Evolutionary conservation across 2,329 filamentous ascomycete species (phyloP).

Genomic region (Dothidotthia symphoricarpi): DNA sequence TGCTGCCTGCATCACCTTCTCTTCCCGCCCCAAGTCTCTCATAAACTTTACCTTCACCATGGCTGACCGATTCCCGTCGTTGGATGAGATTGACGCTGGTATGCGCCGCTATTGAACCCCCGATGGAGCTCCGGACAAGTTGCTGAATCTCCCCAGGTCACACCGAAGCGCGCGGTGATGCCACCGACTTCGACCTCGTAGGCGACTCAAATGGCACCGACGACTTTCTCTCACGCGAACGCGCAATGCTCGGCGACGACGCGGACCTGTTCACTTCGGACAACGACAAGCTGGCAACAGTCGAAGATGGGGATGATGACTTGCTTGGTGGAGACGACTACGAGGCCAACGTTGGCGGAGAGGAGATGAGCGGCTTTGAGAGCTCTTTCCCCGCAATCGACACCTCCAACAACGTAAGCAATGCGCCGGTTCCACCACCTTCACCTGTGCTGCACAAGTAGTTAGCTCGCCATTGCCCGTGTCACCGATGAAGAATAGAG

Average conservation of each 20-base stretch:
- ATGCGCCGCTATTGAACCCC: conserved; percentile 26
- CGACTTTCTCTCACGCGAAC: conserved; percentile 90
- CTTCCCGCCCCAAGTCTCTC: not conserved
- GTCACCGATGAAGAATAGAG: too few relatives aligned
- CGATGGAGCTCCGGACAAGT: conserved; percentile 19
- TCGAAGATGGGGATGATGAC: conserved; percentile 66
- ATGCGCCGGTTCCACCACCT: conserved; percentile 4
- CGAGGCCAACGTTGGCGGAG: conserved; percentile 41
- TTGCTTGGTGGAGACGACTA: conserved; percentile 62
- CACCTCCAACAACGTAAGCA: conserved; percentile 66
- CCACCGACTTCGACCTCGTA: conserved; percentile 47
- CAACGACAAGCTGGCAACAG: conserved; percentile 65
- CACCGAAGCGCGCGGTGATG: conserved; percentile 60
- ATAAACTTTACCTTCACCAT: conserved; percentile 30
- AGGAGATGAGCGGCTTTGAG: conserved; percentile 68
- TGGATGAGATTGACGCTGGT: conserved; percentile 56
- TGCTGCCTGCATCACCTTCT: conserved; percentile 9
- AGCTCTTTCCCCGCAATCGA: conserved; percentile 86
- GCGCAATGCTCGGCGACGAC: conserved; percentile 86
- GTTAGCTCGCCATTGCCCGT: not conserved
- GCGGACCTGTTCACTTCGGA: conserved; percentile 83
- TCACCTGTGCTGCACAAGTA: not conserved
- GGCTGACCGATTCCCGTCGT: conserved; percentile 54
- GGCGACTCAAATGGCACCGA: conserved; percentile 62
- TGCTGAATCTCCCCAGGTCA: conserved; percentile 56